Evolutionary conservation across 1,284 basidiomycete species (phyloP), one percentile per base, ranked within the genome.

Genomic region (Sporisorium iseilematis-ciliati): DNA sequence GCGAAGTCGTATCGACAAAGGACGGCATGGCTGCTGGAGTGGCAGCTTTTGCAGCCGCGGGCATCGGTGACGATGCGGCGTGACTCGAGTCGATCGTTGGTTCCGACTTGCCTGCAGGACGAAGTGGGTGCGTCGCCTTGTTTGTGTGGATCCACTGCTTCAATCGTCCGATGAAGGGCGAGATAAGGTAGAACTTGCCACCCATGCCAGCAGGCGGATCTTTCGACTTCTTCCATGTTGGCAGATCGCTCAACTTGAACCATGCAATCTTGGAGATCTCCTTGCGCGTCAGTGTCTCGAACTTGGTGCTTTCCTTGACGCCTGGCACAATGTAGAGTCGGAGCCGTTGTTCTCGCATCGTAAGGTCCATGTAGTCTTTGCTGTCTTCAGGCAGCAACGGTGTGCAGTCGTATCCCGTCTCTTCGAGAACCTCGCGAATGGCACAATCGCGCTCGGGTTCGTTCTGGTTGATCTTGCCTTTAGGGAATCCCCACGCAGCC

Each of bases 221-320:
- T 87, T 91, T 92, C 80, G 92, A 92, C 68, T 91, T 91, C 83
- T 91, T 93, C 94, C 95, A 99, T 0, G 93, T 95, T 0, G 97
- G 97, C 23, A 99, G 88, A 85, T 98, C 95, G 33, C 89, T 88
- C 49, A 99, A 87, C 69, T 88, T 91, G 86, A 97, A 98, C 97
- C 97, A 99, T 82, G 95, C 92, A 79, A 99, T 99, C 88, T 97
- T 95, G 82, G 95, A 97, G 81, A 99, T 99, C 88, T 99, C 97
- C 87, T 98, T 98, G 69, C 96, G 89, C 3, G 97, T 99, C 86
- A 92, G 91, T 5, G 97, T 97, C 86, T 93, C 90, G 87, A 99
- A 98, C 14, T 89, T 88, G 72, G 91, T 97, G 80, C 92, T 90
- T 86, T 97, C 95, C 58, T 92, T 90, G n/a, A 99, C 91, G 46